Percentiles rank a stretch among this genome's conserved stretches.
These are phyloP conservation scores for Saturnispora serradocipensis DNA, from an alignment of 805 yeast species.

Conservation along the genomic window DNA sequence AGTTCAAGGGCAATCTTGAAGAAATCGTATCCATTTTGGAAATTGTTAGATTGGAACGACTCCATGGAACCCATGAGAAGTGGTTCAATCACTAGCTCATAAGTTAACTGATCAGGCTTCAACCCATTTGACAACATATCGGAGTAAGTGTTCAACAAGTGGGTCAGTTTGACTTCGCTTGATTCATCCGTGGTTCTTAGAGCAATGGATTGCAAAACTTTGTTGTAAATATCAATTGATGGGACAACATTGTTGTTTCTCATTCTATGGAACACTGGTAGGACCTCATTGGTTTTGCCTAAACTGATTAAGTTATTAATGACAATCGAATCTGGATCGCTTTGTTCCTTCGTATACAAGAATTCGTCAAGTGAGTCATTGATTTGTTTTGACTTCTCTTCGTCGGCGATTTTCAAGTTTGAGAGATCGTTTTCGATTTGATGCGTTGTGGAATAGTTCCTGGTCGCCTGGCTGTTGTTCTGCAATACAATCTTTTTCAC, in stretches of 20 bases:
- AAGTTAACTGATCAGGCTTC: slow-evolving; percentile 51
- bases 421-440: slow-evolving; percentile 13
- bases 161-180: slow-evolving; percentile 52
- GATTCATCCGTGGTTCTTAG: slow-evolving; percentile 44
- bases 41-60: slow-evolving; percentile 30
- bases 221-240: slow-evolving; percentile 41
- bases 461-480: slow-evolving; percentile 7
- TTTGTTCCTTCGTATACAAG: neutral
- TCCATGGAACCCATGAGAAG: slow-evolving; percentile 41
- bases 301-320: slow-evolving; percentile 18
- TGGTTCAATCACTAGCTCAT: slow-evolving; percentile 40
- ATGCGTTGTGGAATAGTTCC: slow-evolving; percentile 10
- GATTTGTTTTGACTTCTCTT: neutral
- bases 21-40: slow-evolving; percentile 36
- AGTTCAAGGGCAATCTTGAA: slow-evolving; percentile 43
- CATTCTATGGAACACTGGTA: slow-evolving; percentile 26
- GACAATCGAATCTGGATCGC: slow-evolving; percentile 10
- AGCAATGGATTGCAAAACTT: slow-evolving; percentile 46
- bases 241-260: slow-evolving; percentile 35
- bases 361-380: slow-evolving; percentile 5
- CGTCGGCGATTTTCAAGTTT: slow-evolving; percentile 9
- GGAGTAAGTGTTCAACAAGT: slow-evolving; percentile 56
- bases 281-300: slow-evolving; percentile 26
- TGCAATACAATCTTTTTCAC: slow-evolving; percentile 21
- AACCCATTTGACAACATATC: slow-evolving; percentile 46